phyloP scores from a whole-genome alignment of 2,329 filamentous ascomycete genomes.

The Colletotrichum lupini region DNA sequence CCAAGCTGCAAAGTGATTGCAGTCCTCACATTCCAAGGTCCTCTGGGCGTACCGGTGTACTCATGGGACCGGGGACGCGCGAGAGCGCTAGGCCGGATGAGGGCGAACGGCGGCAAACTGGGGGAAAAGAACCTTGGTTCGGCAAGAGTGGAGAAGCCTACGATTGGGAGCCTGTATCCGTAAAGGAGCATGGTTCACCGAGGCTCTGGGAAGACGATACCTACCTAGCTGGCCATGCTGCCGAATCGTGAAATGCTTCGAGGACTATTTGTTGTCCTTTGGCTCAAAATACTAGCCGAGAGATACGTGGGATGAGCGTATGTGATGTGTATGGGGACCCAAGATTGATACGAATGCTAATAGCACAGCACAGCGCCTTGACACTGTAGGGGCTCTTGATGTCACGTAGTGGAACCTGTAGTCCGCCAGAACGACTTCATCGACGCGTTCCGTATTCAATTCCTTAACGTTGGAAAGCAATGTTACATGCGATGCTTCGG shows the following conservation, averaged over 20 bases:
- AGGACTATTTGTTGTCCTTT: background rate
- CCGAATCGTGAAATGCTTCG: background rate
- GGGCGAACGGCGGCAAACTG: constrained; percentile 16
- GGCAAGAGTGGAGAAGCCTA: background rate
- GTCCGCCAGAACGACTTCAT: background rate
- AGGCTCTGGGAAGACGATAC: background rate
- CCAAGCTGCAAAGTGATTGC: constrained; percentile 3
- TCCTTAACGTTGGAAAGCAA: background rate
- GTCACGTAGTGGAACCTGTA: constrained; percentile 6
- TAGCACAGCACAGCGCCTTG: background rate
- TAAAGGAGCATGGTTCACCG: background rate
- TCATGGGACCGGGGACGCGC: background rate
- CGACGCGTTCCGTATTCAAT: background rate
- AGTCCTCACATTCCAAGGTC: background rate
- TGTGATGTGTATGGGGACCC: background rate
- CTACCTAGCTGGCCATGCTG: background rate
- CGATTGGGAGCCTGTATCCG: background rate
- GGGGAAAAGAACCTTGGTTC: background rate
- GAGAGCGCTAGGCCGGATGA: constrained; percentile 20
- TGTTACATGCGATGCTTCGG: background rate
- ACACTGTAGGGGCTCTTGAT: constrained; percentile 1
- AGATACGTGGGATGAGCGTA: background rate
- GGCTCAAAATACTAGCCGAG: background rate
- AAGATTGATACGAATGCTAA: constrained; percentile 1
- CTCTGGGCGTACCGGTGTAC: background rate